Conservation (phyloP, 2,329 filamentous ascomycete genomes). For the Aspergillus fijiensis region DNA sequence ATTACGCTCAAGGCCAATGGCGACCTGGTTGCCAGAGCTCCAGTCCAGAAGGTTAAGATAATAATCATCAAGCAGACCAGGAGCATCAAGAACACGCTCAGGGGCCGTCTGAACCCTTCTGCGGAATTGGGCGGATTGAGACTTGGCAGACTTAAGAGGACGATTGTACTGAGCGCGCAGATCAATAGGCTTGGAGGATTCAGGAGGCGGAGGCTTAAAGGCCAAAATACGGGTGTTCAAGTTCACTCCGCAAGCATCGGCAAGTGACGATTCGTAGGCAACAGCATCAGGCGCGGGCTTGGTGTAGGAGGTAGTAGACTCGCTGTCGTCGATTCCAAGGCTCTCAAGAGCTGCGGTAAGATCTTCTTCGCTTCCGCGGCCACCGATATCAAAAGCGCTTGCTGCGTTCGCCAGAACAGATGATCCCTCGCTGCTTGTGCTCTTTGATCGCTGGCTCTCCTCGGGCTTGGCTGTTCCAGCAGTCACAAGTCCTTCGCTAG, state of each 20-base stretch:
- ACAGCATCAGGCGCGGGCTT: conserved; percentile 83
- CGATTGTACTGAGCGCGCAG: conserved; percentile 97
- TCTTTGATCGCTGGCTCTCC: conserved; percentile 72
- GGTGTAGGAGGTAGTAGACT: conserved; percentile 63
- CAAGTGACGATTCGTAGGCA: conserved; percentile 88
- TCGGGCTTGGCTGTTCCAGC: conserved; percentile 82
- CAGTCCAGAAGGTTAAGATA: conserved; percentile 98
- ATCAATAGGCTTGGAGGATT: conserved; percentile 97
- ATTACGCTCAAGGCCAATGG: conserved; percentile 92
- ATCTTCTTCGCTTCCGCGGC: conserved; percentile 67
- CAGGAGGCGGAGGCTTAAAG: conserved; percentile 97
- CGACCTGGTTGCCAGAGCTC: conserved; percentile 96
- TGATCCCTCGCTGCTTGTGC: conserved; percentile 68
- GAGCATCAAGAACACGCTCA: conserved; percentile 93
- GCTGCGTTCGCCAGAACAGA: conserved; percentile 73
- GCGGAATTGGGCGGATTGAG: conserved; percentile 79
- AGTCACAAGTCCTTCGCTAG: conserved; percentile 84
- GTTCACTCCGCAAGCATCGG: conserved; percentile 86
- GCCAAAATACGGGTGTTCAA: conserved; percentile 93
- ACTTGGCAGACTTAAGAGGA: conserved; percentile 75
- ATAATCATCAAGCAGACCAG: conserved; percentile 95
- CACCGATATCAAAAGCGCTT: conserved; percentile 62
- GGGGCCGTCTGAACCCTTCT: conserved; percentile 91
- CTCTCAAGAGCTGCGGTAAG: conserved; percentile 75
- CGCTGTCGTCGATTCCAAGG: conserved; percentile 73